A percentile compares a stretch with the other conserved stretches of the same genome.
phyloP scores from a whole-genome alignment of 2,329 filamentous ascomycete genomes.

The Trichoderma sp. region DNA sequence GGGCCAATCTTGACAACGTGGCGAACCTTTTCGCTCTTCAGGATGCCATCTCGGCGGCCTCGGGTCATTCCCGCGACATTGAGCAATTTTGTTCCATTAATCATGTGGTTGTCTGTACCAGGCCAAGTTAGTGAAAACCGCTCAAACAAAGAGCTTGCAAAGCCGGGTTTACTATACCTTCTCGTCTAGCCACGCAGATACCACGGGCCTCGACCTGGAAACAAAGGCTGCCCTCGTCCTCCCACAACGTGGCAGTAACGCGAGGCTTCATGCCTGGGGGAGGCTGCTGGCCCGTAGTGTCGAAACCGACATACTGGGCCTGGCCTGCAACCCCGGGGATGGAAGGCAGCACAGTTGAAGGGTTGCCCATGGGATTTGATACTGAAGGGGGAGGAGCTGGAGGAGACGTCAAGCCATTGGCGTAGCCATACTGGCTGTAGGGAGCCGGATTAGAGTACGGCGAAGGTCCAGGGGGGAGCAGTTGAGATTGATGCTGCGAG shows the following conservation, averaged over 20 bases:
- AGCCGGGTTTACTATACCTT: constrained; percentile 59
- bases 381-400: constrained; percentile 65
- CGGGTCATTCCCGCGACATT: constrained; percentile 99
- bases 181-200: constrained; percentile 89
- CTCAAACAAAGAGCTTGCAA: not conserved
- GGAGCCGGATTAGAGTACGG: constrained; percentile 62
- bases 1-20: constrained; percentile 98
- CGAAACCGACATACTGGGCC: constrained; percentile 61
- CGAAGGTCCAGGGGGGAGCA: constrained; percentile 68
- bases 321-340: constrained; percentile 50
- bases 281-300: constrained; percentile 87
- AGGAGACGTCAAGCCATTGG: constrained; percentile 78
- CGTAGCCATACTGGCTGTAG: constrained; percentile 70
- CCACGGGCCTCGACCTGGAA: constrained; percentile 97
- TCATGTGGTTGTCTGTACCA: constrained; percentile 87
- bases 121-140: not conserved
- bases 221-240: constrained; percentile 95
- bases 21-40: constrained; percentile 95
- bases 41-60: constrained; percentile 88
- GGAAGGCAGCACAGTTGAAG: constrained; percentile 65
- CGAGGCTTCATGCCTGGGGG: constrained; percentile 94
- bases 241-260: constrained; percentile 95
- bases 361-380: constrained; percentile 63
- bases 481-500: constrained; percentile 71
- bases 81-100: constrained; percentile 94